Evolutionary conservation across 257 asterid genomes (phyloP), one percentile per base, ranked within the genome.

Genomic region (Fraxinus anomala): DNA sequence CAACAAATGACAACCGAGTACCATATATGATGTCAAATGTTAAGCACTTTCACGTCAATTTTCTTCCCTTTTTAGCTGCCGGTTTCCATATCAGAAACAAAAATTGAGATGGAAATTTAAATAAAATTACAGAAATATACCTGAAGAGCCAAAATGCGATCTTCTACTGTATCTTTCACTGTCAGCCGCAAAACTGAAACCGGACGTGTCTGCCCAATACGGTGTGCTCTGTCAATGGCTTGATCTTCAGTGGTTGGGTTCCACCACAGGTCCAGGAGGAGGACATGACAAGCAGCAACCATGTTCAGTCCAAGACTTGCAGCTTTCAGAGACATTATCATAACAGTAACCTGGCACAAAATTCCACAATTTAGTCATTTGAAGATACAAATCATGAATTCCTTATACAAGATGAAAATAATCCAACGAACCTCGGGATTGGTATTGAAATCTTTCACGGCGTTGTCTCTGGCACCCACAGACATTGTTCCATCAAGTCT

Each of bases 191-290:
- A 90, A 82, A 95, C 99, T 42, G 93, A 88, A 78, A 95, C 99
- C 0, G 99, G 97, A 13, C 99, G 96, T 19, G 85, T 90, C 89
- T 95, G 99, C 39, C 99, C 98, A 51, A 95, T 95, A 75, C 99
- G 92, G 85, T 95, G 99, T 16, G 99, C 99, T 79, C 99, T 81
- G 79, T 95, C 99, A 42, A 95, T 92, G 54, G 99, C 98, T 88
- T 95, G 99, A 89, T 95, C 99, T 86, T 95, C 99, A 40, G 99
- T 95, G 1, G 98, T 93, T 37, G 99, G 99, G 83, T 95, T 95
- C 99, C 99, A 95, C 99, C 99, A 95, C 13, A 93, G 97, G 86
- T 95, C 99, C 80, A 95, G 89, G 79, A 95, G 96, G 80, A 95
- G 80, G 54, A 95, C 99, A 72, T 89, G 92, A 82, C 92, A 95